Conservation (phyloP, 768 basidiomycete genomes). For the Boletus speciosus region DNA sequence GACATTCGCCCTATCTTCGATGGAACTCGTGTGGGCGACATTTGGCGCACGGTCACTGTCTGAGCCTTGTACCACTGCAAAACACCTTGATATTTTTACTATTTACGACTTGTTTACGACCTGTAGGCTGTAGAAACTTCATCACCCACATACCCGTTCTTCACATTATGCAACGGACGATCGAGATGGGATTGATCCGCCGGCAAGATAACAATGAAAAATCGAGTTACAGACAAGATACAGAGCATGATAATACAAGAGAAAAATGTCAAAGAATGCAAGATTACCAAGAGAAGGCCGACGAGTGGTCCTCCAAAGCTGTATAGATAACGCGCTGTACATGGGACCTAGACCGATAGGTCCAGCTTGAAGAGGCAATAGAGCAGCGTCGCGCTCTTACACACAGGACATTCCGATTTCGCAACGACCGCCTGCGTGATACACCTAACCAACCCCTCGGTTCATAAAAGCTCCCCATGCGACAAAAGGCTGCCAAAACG, state of each 20-base stretch:
- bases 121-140: background rate
- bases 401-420: constrained; percentile 49
- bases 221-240: background rate
- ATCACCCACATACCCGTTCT: background rate
- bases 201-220: background rate
- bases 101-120: background rate
- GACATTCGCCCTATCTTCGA: background rate
- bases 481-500: constrained; percentile 3
- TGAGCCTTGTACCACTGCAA: background rate
- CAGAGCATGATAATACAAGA: background rate
- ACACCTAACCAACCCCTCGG: constrained; percentile 33
- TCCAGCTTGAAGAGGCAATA: constrained; percentile 58
- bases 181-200: background rate
- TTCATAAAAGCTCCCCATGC: background rate
- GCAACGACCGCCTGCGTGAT: constrained; percentile 49
- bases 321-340: background rate
- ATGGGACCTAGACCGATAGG: constrained; percentile 21
- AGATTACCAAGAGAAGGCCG: background rate
- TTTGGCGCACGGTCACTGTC: background rate
- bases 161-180: background rate
- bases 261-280: background rate
- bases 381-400: constrained; percentile 45
- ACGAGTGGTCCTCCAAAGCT: background rate
- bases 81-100: background rate
- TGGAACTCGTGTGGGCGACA: background rate